Base-by-base conservation (phyloP, 2,329 filamentous ascomycete genomes). In the Penicillium decumbens region DNA sequence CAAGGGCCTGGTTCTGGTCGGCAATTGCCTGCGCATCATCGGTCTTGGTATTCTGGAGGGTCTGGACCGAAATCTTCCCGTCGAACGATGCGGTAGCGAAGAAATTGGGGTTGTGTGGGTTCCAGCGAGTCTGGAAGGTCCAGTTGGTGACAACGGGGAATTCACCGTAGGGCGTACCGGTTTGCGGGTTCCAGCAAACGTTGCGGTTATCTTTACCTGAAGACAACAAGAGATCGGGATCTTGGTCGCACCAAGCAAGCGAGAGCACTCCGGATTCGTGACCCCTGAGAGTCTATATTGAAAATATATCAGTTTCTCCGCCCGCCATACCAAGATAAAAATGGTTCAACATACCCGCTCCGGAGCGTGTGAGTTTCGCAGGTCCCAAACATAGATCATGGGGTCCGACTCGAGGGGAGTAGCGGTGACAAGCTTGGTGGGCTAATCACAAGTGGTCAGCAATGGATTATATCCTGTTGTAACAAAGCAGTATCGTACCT, bases 121-220 rank as follows among this genome's bases (percentile, higher is more conserved):
- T 91, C 80, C 95, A 97, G 54, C 86, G 82, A 4, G 93, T 95
- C 67, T 92, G 85, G 76, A 98, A 98, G 5, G 91, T 95, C 92
- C 93, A 98, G 72, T 97, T 98, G n/a, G 92, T 96, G 46, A 95
- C 91, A 63, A 96, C 89, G 4, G 92, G 91, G 65, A 97, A 92
- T 72, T 97, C 92, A 57, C 95, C 93, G 56, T 90, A 87, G 10
- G 82, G 79, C 66, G 93, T 83, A 45, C 92, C 92, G 2, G 87
- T 95, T 64, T 93, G 88, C 1, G 93, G 89, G 70, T 97, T 97
- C 93, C 95, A 98, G 53, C 93, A 84, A 53, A 98, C 81, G 2
- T 91, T 96, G 61, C 89, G 83, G 67, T 97, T 97, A 72, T 98
- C 93, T 73, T 97, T 97, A 59, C 93, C 95, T 58, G 87, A 95